Conservation (phyloP, 2,329 filamentous ascomycete species). For the Diplodia intermedia region DNA sequence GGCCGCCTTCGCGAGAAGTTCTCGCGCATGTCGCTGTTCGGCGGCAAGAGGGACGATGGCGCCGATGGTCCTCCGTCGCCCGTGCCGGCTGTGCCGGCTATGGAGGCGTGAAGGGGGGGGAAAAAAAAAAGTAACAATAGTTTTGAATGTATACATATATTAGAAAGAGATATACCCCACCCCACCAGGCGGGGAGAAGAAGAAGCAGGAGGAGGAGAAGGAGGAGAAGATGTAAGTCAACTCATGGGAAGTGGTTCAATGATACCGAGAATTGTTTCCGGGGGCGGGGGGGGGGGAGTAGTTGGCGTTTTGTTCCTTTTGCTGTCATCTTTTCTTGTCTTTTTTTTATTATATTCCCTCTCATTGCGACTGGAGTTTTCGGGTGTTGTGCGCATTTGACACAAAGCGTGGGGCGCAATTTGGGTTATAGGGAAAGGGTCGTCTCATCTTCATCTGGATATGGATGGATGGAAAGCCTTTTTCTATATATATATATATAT, state of each 20-base stretch:
- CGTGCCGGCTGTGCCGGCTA: not conserved
- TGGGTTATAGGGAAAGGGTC: too few relatives aligned
- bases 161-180: too few relatives aligned
- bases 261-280: not conserved
- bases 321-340: not conserved
- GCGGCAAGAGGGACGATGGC: not conserved
- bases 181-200: too few relatives aligned
- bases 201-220: too few relatives aligned
- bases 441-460: not conserved
- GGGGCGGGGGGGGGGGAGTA: not conserved
- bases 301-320: not conserved
- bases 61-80: not conserved
- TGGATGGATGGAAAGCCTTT: not conserved
- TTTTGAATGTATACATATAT: too few relatives aligned
- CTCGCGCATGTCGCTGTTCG: conserved; percentile 12
- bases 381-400: not conserved
- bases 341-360: too few relatives aligned
- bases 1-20: conserved; percentile 13
- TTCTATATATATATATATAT: not conserved
- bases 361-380: not conserved
- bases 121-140: too few relatives aligned
- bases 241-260: not conserved
- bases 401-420: too few relatives aligned
- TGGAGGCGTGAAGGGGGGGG: not conserved
- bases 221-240: too few relatives aligned